phyloP scores from a whole-genome alignment of 169 alveolate species.

The Plasmodium vivax region DNA sequence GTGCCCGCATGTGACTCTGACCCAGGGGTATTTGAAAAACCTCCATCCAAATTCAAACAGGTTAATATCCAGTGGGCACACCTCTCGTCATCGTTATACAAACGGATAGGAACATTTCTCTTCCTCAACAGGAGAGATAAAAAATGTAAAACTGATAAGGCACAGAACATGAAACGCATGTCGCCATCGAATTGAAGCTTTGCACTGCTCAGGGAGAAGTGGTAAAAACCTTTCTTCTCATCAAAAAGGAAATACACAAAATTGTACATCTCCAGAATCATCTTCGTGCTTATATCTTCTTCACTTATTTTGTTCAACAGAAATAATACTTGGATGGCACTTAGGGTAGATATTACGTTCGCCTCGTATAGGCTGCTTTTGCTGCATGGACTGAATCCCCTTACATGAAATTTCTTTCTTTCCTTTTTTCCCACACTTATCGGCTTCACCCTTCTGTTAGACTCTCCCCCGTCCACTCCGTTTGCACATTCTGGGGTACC shows the following conservation, averaged over 20 bases:
- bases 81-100: slow-evolving; percentile 6
- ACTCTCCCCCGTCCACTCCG: neutral
- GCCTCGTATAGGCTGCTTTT: slow-evolving; percentile 46
- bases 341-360: slow-evolving; percentile 71
- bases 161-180: slow-evolving; percentile 64
- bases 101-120: slow-evolving; percentile 19
- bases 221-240: slow-evolving; percentile 59
- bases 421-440: neutral
- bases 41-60: slow-evolving; percentile 82
- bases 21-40: slow-evolving; percentile 72
- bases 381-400: slow-evolving; percentile 71
- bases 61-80: slow-evolving; percentile 65
- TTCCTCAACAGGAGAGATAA: slow-evolving; percentile 12
- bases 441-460: neutral
- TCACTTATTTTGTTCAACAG: slow-evolving; percentile 51
- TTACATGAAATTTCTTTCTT: slow-evolving; percentile 20
- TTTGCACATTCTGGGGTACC: neutral
- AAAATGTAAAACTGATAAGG: slow-evolving; percentile 27
- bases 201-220: slow-evolving; percentile 27
- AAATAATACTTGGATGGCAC: slow-evolving; percentile 76
- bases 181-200: slow-evolving; percentile 50
- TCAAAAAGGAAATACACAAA: slow-evolving; percentile 21
- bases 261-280: slow-evolving; percentile 40
- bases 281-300: slow-evolving; percentile 51
- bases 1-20: slow-evolving; percentile 84